Conservation (phyloP, 768 basidiomycete genomes). For the Arthromyces matolae region DNA sequence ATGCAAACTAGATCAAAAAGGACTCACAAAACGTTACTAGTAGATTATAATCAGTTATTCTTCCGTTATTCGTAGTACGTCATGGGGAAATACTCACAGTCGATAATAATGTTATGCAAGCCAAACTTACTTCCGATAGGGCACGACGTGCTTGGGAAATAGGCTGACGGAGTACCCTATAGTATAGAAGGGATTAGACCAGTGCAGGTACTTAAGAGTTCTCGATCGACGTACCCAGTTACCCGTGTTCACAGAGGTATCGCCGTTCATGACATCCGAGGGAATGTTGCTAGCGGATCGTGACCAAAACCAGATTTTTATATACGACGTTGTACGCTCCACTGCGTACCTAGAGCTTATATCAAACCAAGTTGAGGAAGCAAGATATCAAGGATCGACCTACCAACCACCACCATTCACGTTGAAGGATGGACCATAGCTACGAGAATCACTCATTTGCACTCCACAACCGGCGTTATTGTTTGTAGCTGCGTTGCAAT, state of each 20-base stretch:
- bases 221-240: slow-evolving; percentile 56
- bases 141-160: slow-evolving; percentile 60
- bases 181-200: no score
- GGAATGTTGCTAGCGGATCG: slow-evolving; percentile 42
- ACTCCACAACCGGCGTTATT: slow-evolving; percentile 61
- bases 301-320: slow-evolving; percentile 75
- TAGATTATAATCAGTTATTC: no score
- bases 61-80: no score
- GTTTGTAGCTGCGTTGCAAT: slow-evolving; percentile 48
- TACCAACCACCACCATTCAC: slow-evolving; percentile 60
- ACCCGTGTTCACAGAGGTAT: slow-evolving; percentile 40
- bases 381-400: slow-evolving; percentile 7
- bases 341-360: slow-evolving; percentile 50
- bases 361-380: neutral
- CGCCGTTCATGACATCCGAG: slow-evolving; percentile 41
- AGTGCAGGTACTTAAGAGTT: no score
- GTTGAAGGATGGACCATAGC: slow-evolving; percentile 60
- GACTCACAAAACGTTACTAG: slow-evolving; percentile 60
- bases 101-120: slow-evolving; percentile 61
- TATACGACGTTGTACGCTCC: slow-evolving; percentile 51
- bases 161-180: slow-evolving; percentile 58
- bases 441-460: slow-evolving; percentile 35
- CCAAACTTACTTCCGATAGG: slow-evolving; percentile 53
- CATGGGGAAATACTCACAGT: slow-evolving; percentile 42
- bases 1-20: neutral